Evolutionary conservation across 495 filamentous ascomycete species (phyloP), one percentile per base, ranked within the genome.

Genomic region (Daldinia caldariorum): DNA sequence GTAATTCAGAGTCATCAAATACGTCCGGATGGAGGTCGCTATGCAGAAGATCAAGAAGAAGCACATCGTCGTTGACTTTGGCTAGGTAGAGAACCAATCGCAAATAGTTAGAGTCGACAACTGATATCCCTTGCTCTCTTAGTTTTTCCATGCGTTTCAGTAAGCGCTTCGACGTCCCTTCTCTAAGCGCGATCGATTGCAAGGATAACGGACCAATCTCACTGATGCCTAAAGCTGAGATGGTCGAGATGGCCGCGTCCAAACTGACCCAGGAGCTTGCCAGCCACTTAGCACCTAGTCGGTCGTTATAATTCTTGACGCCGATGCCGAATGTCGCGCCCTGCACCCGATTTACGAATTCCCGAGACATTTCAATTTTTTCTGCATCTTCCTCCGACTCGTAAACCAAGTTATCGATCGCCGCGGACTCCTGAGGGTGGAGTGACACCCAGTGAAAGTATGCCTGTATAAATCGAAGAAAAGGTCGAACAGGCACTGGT

Each of bases 1-100:
- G 91, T 2, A 88, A 69, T 1, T 79, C 43, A 0, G 53, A 51
- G 75, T 97, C 88, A 59, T 92, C 91, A 26, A 91, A 86, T 4
- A 86, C 82, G 64, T 93, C 91, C 0, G 91, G 91, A 76, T 95
- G 91, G 49, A 92, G 87, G 71, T 94, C 92, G 56, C 86, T 89
- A 22, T 82, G 70, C 1, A 94, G 72, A 2, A 96, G 72, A 61
- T 85, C 82, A 12, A 83, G 76, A 10, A 94, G 81, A 54, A 90
- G 76, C 4, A 86, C 82, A 1, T 80, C 78, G 13, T 89, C 84
- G 6, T 85, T 81, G 59, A 86, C 80, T 6, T 64, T 67, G 9
- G 88, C 88, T 22, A 92, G 80, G 66, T 85, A 84, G 50, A 84
- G 80, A 13, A 94, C 68, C 10, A 91, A 71, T 31, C 83, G 79